Percentiles rank a stretch among this genome's conserved stretches.
Conservation (phyloP, 2,329 filamentous ascomycete genomes). For the Knufia fluminis region DNA sequence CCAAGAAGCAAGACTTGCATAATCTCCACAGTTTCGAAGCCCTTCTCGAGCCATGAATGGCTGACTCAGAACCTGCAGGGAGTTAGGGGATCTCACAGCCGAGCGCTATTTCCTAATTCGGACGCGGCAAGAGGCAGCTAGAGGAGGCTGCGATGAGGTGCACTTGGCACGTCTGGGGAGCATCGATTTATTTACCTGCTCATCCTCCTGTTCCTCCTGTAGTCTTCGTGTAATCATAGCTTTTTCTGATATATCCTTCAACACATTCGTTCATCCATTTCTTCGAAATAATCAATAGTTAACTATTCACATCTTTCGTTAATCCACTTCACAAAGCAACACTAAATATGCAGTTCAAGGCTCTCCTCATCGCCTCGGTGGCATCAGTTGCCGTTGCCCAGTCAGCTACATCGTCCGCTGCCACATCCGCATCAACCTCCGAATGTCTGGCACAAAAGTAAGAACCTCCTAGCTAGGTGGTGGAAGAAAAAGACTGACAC, state of each 20-base stretch:
- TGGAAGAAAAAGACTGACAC: constrained; percentile 1
- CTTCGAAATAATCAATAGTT: not conserved
- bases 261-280: not conserved
- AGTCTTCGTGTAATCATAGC: not conserved
- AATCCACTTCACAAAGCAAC: not conserved
- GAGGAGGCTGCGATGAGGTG: not conserved
- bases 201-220: not conserved
- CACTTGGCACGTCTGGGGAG: not conserved
- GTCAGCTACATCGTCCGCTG: constrained; percentile 15
- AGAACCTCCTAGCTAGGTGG: not conserved
- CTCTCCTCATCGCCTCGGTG: constrained; percentile 23
- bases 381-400: constrained; percentile 24
- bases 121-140: not conserved
- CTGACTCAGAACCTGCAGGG: not conserved
- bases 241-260: not conserved
- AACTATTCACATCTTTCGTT: constrained; percentile 6
- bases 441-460: constrained; percentile 24
- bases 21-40: not conserved
- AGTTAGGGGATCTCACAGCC: not conserved
- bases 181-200: not conserved
- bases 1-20: not conserved
- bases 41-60: not conserved
- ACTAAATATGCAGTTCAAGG: constrained; percentile 15
- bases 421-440: constrained; percentile 11
- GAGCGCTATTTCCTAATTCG: not conserved